phyloP scores from a whole-genome alignment of 164 flowering plant species.

The Umbilicus rupestris region DNA sequence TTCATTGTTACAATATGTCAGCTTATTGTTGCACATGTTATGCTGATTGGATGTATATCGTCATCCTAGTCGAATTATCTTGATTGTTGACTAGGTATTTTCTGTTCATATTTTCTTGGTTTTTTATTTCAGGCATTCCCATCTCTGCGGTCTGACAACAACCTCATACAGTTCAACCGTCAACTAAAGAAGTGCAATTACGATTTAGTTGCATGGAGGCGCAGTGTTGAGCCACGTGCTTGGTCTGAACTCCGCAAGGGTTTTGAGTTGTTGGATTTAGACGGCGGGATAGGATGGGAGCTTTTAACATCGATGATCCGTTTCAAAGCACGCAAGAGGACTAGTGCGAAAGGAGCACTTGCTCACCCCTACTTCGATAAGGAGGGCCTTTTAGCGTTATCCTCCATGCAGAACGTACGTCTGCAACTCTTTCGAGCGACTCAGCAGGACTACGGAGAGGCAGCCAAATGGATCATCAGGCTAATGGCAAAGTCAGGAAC shows the following conservation, averaged over 20 bases:
- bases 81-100: not conserved
- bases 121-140: conserved; percentile 60
- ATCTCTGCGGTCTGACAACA: conserved; percentile 58
- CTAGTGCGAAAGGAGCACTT: conserved; percentile 83
- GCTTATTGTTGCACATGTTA: not conserved
- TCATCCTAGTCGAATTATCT: not conserved
- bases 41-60: not conserved
- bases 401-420: conserved; percentile 76
- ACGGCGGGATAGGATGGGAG: conserved; percentile 94
- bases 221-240: conserved; percentile 73
- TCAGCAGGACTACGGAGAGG: conserved; percentile 80
- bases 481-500: conserved; percentile 97
- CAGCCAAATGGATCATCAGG: conserved; percentile 63
- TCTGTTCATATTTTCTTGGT: not conserved
- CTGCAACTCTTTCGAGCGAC: conserved; percentile 74
- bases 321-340: conserved; percentile 76
- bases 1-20: not conserved
- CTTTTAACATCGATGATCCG: conserved; percentile 92
- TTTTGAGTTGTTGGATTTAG: conserved; percentile 77
- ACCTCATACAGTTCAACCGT: conserved; percentile 90
- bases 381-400: conserved; percentile 72
- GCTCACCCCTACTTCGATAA: conserved; percentile 88
- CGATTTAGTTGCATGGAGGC: conserved; percentile 76
- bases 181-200: conserved; percentile 79
- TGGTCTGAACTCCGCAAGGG: conserved; percentile 71